Evolutionary conservation across 345 rosid species (phyloP).

Genomic region (Jatropha curcas): DNA sequence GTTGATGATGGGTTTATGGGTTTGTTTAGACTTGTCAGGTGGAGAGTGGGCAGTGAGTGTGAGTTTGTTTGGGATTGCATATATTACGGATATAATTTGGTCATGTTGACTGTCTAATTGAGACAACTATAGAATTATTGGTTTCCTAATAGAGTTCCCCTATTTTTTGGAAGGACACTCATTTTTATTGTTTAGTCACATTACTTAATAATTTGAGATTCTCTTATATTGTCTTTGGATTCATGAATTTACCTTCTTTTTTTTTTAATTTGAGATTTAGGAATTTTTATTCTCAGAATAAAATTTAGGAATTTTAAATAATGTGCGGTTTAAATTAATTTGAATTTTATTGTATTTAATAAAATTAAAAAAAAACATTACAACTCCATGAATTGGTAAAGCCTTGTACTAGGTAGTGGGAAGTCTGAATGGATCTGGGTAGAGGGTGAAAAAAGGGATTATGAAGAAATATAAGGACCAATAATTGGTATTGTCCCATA

Average conservation of each 20-base stretch:
- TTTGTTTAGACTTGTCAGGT: background rate
- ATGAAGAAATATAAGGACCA: background rate
- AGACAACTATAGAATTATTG: background rate
- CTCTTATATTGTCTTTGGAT: background rate
- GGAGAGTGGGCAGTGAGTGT: background rate
- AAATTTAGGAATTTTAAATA: no score
- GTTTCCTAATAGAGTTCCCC: background rate
- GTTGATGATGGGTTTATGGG: background rate
- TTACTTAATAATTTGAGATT: background rate
- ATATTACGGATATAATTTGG: background rate
- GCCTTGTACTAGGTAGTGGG: no score
- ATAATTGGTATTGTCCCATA: background rate
- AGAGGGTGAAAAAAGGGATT: background rate
- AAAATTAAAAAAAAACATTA: no score
- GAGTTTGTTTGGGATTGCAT: background rate
- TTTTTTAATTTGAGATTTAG: no score
- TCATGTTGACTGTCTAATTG: background rate
- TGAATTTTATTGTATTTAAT: no score
- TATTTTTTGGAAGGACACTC: background rate
- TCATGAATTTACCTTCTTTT: background rate
- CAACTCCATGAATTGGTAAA: no score
- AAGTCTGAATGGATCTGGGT: background rate
- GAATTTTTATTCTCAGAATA: no score
- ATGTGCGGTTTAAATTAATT: no score
- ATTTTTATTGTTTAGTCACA: background rate